Evolutionary conservation across 106 monocot species (phyloP).

Genomic region (Platanthera guangdongensis): DNA sequence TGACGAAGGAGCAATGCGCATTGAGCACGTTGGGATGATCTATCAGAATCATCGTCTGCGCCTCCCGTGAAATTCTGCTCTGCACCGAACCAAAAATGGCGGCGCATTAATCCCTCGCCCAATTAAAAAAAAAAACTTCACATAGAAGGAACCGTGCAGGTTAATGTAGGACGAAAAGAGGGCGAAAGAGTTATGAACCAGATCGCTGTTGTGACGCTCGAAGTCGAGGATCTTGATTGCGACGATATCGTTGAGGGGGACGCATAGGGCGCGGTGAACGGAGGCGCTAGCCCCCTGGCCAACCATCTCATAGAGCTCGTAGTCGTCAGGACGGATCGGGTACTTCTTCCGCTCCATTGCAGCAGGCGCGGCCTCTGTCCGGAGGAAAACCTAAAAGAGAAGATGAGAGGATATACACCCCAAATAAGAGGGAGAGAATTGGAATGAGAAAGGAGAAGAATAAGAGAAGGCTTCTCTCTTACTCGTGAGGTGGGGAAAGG

Average conservation of each 20-base stretch:
- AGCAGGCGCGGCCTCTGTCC: neutral
- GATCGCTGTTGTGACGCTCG: slow-evolving; percentile 14
- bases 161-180: neutral
- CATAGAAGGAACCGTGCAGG: neutral
- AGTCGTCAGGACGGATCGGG: slow-evolving; percentile 53
- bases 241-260: slow-evolving; percentile 55
- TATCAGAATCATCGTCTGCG: slow-evolving; percentile 74
- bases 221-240: slow-evolving; percentile 85
- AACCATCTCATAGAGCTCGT: slow-evolving; percentile 60
- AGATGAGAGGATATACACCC: neutral
- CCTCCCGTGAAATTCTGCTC: slow-evolving; percentile 75
- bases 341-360: slow-evolving; percentile 43
- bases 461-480: slow-evolving; percentile 1
- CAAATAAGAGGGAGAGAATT: neutral
- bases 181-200: neutral
- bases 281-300: slow-evolving; percentile 72
- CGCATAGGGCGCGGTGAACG: slow-evolving; percentile 62
- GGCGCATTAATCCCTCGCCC: too few relatives aligned
- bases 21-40: slow-evolving; percentile 88
- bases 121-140: neutral
- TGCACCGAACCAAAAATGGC: slow-evolving; percentile 18
- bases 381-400: neutral
- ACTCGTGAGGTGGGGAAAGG: slow-evolving; percentile 5
- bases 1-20: slow-evolving; percentile 91
- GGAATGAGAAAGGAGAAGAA: neutral